Evolutionary conservation across 208 protist species (phyloP).

Genomic region (Herpetomonas tarakana): DNA sequence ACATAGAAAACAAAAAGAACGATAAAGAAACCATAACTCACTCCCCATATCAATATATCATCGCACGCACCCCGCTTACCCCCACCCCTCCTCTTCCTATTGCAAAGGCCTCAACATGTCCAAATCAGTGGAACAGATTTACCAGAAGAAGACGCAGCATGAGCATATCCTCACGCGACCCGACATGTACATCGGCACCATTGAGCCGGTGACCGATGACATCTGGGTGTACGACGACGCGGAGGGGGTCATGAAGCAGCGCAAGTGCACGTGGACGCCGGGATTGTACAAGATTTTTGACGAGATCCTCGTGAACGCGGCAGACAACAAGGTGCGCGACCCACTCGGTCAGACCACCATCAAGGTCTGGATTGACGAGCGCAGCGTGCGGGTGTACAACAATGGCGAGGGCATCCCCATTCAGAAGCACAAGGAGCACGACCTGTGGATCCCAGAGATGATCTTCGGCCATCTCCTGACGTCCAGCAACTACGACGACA

Average conservation of each 20-base stretch:
- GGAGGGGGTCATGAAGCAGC: conserved; percentile 88
- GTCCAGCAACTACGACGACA: conserved; percentile 99
- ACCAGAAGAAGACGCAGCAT: conserved; percentile 96
- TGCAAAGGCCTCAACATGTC: no score
- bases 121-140: conserved; percentile 94
- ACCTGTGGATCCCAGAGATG: conserved; percentile 99
- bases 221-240: conserved; percentile 96
- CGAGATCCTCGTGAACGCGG: conserved; percentile 99
- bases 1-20: no score
- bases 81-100: no score
- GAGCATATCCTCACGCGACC: conserved; percentile 99
- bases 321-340: conserved; percentile 99
- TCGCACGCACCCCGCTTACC: no score
- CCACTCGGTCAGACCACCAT: conserved; percentile 83
- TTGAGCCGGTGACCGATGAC: conserved; percentile 88
- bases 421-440: conserved; percentile 94
- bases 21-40: no score
- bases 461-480: conserved; percentile 99
- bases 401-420: conserved; percentile 99
- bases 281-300: conserved; percentile 99
- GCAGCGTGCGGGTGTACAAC: conserved; percentile 97
- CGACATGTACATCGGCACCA: conserved; percentile 99
- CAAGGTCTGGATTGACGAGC: conserved; percentile 96
- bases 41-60: no score
- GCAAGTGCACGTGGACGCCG: conserved; percentile 96